A percentile compares a stretch with the other conserved stretches of the same genome.
Evolutionary conservation across 208 protist genomes (phyloP).

Genomic region (Leishmania lainsoni): DNA sequence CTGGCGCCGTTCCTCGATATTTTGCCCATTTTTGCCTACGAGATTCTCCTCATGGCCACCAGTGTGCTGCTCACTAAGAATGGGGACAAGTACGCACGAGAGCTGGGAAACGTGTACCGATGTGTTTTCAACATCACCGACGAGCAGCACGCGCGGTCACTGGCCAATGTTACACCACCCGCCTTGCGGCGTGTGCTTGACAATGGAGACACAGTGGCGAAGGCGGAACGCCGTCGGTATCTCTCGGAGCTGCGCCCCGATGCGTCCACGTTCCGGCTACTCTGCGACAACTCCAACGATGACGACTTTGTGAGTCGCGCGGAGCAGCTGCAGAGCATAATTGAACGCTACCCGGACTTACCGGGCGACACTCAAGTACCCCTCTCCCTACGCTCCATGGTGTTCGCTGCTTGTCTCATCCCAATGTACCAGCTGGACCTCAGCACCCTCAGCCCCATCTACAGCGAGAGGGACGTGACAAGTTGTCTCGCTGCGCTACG

Average conservation of each 20-base stretch:
- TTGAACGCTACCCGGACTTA: constrained; percentile 33
- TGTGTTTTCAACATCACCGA: constrained; percentile 43
- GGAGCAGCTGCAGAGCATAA: constrained; percentile 31
- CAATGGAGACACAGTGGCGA: not conserved
- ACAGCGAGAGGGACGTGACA: constrained; percentile 30
- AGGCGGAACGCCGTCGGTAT: constrained; percentile 19
- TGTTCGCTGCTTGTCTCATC: constrained; percentile 51
- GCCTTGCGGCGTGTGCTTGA: constrained; percentile 10
- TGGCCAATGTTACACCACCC: constrained; percentile 49
- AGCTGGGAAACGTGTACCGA: constrained; percentile 49
- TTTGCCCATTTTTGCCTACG: constrained; percentile 48
- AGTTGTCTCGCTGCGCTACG: constrained; percentile 33
- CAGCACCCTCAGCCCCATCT: constrained; percentile 27
- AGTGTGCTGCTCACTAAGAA: constrained; percentile 31
- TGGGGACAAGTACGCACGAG: constrained; percentile 16
- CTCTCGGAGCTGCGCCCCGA: constrained; percentile 22
- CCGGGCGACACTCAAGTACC: constrained; percentile 41
- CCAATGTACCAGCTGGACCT: constrained; percentile 51
- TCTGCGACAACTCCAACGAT: constrained; percentile 38
- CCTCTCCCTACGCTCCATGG: constrained; percentile 50
- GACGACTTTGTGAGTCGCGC: constrained; percentile 46
- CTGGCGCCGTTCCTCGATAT: constrained; percentile 38
- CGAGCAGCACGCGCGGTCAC: constrained; percentile 46
- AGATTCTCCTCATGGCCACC: constrained; percentile 59
- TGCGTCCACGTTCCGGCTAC: constrained; percentile 27